These are phyloP conservation scores for Vigna radiata DNA, from an alignment of 306 rosid species.

Conservation along the genomic window DNA sequence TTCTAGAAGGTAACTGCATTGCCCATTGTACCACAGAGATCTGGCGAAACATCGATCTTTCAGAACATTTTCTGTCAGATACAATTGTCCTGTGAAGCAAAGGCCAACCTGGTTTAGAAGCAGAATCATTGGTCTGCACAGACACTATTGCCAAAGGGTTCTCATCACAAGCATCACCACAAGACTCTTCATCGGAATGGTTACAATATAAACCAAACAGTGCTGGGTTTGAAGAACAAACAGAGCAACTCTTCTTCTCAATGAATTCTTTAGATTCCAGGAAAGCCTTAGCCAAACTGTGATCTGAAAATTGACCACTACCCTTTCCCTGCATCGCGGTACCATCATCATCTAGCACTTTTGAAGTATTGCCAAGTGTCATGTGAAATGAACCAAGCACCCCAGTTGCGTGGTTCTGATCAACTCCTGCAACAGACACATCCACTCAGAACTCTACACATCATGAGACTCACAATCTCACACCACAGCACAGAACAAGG, in stretches of 20 bases:
- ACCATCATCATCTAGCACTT: conserved; percentile 54
- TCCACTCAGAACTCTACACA: conserved; percentile 38
- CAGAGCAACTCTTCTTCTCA: conserved; percentile 55
- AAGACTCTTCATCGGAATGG: conserved; percentile 52
- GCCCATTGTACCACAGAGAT: conserved; percentile 98
- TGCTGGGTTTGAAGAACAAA: conserved; percentile 51
- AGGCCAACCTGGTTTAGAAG: conserved; percentile 91
- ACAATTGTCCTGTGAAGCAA: conserved; percentile 60
- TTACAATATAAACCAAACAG: conserved; percentile 40
- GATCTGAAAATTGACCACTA: conserved; percentile 46
- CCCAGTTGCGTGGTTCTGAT: conserved; percentile 45
- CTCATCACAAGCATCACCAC: conserved; percentile 40
- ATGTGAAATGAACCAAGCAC: conserved; percentile 57
- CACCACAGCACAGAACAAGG: conserved; percentile 54
- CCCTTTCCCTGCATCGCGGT: conserved; percentile 32
- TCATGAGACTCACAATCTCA: conserved; percentile 24
- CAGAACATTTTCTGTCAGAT: conserved; percentile 43
- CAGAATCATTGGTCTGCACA: conserved; percentile 53
- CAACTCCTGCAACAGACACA: conserved; percentile 58
- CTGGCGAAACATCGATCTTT: conserved; percentile 48
- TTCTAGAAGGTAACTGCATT: conserved; percentile 79
- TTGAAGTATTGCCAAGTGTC: conserved; percentile 47
- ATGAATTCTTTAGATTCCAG: conserved; percentile 45
- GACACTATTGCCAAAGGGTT: conserved; percentile 81
- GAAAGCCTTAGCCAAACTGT: conserved; percentile 56